Base-by-base conservation (phyloP, 352 stramenopile genomes). In the Globisporangium cylindrosporum region DNA sequence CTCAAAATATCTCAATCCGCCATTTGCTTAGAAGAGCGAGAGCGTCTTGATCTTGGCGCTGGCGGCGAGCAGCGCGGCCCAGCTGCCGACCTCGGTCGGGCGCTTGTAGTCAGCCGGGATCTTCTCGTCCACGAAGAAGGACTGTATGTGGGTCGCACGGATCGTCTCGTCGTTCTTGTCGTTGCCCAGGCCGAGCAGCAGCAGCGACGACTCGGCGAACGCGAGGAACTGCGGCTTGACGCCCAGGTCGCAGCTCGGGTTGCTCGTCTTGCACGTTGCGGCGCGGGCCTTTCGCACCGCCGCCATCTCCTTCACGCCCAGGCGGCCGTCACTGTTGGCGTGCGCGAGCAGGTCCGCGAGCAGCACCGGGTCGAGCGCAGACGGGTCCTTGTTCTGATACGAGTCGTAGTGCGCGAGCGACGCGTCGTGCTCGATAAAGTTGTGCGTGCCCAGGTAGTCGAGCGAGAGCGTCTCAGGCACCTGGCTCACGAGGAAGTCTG, bases 401-500 rank as follows among this genome's bases (percentile, higher is more conserved):
- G 64, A 25, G 27, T 81, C 77, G 0, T 25, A n/a, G 57, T 77
- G 76, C 9, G 70, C 66, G 15, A 82, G 62, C 48, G 76, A 82
- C 56, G 66, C 67, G 65, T 82, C 76, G 60, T 82, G 73, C 60
- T 82, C 76, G 49, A 69, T 67, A 4, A 56, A 36, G 69, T 77
- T 74, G 67, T 81, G 75, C 22, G 34, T 60, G 48, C 59, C 58
- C 24, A 68, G 62, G 34, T 62, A 55, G 38, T 68, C 62, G n/a
- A 68, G 51, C 20, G 32, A 43, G 62, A 68, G 46, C 51, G 32
- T 36, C 34, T 60, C 34, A 12, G 62, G 62, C 5, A 68, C n/a
- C 27, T 60, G 34, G n/a, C 22, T 55, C 62, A 62, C 62, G 6
- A 68, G 36, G 22, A 62, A 12, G 29, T 64, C 63, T 4, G 58